Evolutionary conservation across 305 asterid genomes (phyloP), one percentile per base, ranked within the genome.

Genomic region (Rubia tinctorum): DNA sequence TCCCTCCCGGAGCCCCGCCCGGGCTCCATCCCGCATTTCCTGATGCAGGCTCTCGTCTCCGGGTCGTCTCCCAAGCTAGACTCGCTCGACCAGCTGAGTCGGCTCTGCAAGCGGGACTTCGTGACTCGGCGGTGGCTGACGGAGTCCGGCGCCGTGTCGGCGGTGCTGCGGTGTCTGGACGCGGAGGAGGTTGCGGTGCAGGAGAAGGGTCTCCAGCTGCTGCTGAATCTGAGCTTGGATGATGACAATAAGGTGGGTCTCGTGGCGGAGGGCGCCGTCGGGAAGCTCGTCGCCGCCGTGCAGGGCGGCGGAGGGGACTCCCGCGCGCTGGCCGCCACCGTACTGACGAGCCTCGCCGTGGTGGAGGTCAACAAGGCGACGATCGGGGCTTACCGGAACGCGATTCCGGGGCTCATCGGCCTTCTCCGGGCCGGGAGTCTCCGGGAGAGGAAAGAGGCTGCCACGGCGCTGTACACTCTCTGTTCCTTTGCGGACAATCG

Each of bases 321-420:
- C 7, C 85, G 96, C n/a, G 97, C 97, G 49, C 82, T 90, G 71
- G 97, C 96, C 4, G 97, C 97, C 0, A 94, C 97, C 15, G 92
- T 91, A 74, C 47, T 91, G 77, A 94, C 97, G 55, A 94, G 97
- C 81, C 86, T 91, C 60, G 94, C 95, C 17, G 94, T 94, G 77
- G 85, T 94, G 80, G 97, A 91, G 74, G 97, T 90, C 77, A 94
- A 91, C 79, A 91, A 90, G 79, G 96, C 90, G n/a, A 88, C 95
- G 2, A 91, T 94, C 71, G 97, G 97, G 73, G 87, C 93, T 0
- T 82, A 82, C 79, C 93, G 96, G 6, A 86, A 81, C 71, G 95
- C 95, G 13, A 86, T 94, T 69, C 81, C 88, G 69, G 88, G 91
- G 69, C 66, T 94, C 75, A 86, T 94, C 22, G 77, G 83, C 45